Evolutionary conservation across 192 early-diverging fungal genomes (phyloP).

Genomic region (Powellomyces hirtus): DNA sequence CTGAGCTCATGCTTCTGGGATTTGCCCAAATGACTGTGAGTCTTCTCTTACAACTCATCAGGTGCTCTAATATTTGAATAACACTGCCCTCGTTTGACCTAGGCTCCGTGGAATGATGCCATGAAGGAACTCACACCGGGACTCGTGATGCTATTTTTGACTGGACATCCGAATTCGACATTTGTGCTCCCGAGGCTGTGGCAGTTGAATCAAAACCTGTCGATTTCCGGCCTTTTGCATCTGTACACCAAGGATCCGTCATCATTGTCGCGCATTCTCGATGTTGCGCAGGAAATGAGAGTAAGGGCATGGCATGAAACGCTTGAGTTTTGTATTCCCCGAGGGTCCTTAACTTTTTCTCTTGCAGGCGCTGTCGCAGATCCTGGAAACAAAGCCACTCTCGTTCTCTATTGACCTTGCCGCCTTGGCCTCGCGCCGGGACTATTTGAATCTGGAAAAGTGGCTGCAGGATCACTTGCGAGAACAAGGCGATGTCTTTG

Average conservation of each 20-base stretch:
- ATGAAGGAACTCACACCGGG: constrained; percentile 60
- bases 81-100: not conserved
- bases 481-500: constrained; percentile 64
- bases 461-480: constrained; percentile 75
- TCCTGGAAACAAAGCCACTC: constrained; percentile 67
- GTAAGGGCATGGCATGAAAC: constrained; percentile 33
- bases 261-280: constrained; percentile 63
- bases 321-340: not conserved
- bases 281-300: constrained; percentile 77
- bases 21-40: constrained; percentile 65
- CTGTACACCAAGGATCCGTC: constrained; percentile 71
- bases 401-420: constrained; percentile 78
- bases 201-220: constrained; percentile 57
- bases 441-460: constrained; percentile 80
- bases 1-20: constrained; percentile 72
- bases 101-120: constrained; percentile 42
- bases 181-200: constrained; percentile 73
- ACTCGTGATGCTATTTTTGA: constrained; percentile 64
- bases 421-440: constrained; percentile 70
- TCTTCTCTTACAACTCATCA: not conserved
- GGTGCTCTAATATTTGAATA: not conserved
- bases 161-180: constrained; percentile 57
- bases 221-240: constrained; percentile 65
- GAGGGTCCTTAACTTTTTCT: not conserved
- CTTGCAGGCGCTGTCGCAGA: constrained; percentile 61